A percentile compares a stretch with the other conserved stretches of the same genome.
These are phyloP conservation scores for Gastrolobium villosum DNA, from an alignment of 306 rosid species.

Conservation along the genomic window DNA sequence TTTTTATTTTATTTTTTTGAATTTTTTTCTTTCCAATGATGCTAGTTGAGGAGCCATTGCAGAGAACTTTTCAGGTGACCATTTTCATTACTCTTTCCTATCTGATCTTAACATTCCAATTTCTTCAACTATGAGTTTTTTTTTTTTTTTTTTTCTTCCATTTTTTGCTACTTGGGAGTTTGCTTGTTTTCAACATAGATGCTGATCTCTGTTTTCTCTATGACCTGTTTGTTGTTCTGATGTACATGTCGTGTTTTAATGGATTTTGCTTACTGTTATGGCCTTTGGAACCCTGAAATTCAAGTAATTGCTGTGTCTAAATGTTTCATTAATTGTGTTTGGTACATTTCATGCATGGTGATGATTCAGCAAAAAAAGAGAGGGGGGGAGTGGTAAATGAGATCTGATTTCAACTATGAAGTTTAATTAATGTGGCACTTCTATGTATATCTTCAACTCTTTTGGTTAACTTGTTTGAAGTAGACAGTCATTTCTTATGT, in stretches of 20 bases:
- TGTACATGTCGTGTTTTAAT: slow-evolving; percentile 4
- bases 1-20: slow-evolving; percentile 21
- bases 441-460: slow-evolving; percentile 22
- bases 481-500: slow-evolving; percentile 14
- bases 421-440: slow-evolving; percentile 49
- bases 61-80: slow-evolving; percentile 80
- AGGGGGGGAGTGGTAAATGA: not conserved
- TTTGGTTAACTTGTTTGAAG: slow-evolving; percentile 25
- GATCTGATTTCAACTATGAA: slow-evolving; percentile 50
- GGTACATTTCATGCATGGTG: slow-evolving; percentile 17
- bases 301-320: slow-evolving; percentile 19
- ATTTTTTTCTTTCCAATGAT: slow-evolving; percentile 41
- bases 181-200: slow-evolving; percentile 22
- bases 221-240: slow-evolving; percentile 22
- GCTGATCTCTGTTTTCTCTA: slow-evolving; percentile 42
- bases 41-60: slow-evolving; percentile 80
- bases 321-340: slow-evolving; percentile 37
- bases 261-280: slow-evolving; percentile 21
- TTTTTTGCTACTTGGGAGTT: slow-evolving; percentile 12
- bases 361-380: slow-evolving; percentile 14
- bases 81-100: slow-evolving; percentile 42
- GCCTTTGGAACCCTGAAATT: slow-evolving; percentile 28
- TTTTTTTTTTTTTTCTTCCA: not conserved
- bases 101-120: slow-evolving; percentile 42
- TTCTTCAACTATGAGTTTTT: not conserved